Evolutionary conservation across 2,329 filamentous ascomycete species (phyloP), one percentile per base, ranked within the genome.

Genomic region (Claviceps spartinae): DNA sequence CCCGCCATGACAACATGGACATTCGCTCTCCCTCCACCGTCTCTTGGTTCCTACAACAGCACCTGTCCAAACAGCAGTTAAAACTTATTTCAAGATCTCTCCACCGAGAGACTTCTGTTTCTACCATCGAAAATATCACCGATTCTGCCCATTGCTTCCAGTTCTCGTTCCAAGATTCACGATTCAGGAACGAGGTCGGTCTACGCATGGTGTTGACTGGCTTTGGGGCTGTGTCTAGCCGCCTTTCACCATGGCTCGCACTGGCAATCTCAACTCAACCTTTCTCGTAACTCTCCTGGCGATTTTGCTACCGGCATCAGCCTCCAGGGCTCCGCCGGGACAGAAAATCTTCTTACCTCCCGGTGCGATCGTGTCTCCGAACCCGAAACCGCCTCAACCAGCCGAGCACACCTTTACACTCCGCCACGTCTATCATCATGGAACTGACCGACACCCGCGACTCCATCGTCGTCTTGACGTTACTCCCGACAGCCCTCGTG

Each of bases 391-490:
- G 5, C 74, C 73, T 22, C 63, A 61, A 11, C 71, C 78, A 11
- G 72, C 73, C 20, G 73, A 81, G 8, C 79, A 83, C 59, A 69
- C 71, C 38, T 83, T 84, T 71, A 82, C 77, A 6, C 78, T 98
- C 52, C 83, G 88, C 61, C 91, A 98, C 68, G 83, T 97, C 62
- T 93, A 88, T 69, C 90, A 96, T 65, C 90, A 95, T 69, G 91
- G 91, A 54, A 86, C 88, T 42, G 79, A 91, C 66, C 72, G 78
- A 59, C 80, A 95, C 59, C 90, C 90, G 2, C 69, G 76, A 5
- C 78, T 96, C 16, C 88, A 96, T 66, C 78, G 84, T 54, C 83
- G 81, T 59, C 75, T 85, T 55, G 88, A 97, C 65, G 72, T 96
- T 36, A 55, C 64, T 43, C 70, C 77, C 20, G 76, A 82, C 16